Evolutionary conservation across 371 early-diverging fungal genomes (phyloP).

Genomic region (Blakeslea trispora): DNA sequence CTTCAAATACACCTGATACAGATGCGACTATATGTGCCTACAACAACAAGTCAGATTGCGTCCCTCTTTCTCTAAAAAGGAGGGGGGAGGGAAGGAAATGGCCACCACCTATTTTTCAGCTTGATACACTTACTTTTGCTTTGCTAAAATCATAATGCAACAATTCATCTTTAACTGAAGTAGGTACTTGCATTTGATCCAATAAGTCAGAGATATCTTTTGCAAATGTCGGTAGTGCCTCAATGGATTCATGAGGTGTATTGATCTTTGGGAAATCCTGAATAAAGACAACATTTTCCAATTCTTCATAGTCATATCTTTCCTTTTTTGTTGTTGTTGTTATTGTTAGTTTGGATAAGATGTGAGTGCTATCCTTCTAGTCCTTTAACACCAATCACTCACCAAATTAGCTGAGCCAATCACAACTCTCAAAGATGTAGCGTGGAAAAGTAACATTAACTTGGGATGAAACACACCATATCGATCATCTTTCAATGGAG

Average conservation of each 20-base stretch:
- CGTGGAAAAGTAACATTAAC: constrained; percentile 44
- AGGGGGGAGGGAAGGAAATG: too few species aligned
- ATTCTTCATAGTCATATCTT: constrained; percentile 42
- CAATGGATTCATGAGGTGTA: constrained; percentile 2
- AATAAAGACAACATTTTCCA: constrained; percentile 53
- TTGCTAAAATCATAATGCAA: constrained; percentile 39
- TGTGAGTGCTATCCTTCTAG: not conserved
- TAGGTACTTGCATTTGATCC: constrained; percentile 39
- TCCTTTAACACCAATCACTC: not conserved
- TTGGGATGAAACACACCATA: constrained; percentile 50
- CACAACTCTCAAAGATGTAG: constrained; percentile 40
- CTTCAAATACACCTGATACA: constrained; percentile 45
- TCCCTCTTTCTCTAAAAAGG: too few species aligned
- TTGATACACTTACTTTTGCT: constrained; percentile 41
- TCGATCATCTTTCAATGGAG: constrained; percentile 37
- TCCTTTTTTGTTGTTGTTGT: constrained; percentile 17
- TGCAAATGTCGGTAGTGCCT: constrained; percentile 34
- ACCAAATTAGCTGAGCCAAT: constrained; percentile 55
- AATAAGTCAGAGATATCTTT: constrained; percentile 36
- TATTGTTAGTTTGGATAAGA: not conserved
- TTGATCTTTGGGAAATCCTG: constrained; percentile 42
- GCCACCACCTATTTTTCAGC: too few species aligned
- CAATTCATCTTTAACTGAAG: constrained; percentile 38
- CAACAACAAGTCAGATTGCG: too few species aligned
- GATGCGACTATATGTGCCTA: constrained; percentile 46